Conservation (phyloP, 208 protist genomes). For the Crithidia sp. region DNA sequence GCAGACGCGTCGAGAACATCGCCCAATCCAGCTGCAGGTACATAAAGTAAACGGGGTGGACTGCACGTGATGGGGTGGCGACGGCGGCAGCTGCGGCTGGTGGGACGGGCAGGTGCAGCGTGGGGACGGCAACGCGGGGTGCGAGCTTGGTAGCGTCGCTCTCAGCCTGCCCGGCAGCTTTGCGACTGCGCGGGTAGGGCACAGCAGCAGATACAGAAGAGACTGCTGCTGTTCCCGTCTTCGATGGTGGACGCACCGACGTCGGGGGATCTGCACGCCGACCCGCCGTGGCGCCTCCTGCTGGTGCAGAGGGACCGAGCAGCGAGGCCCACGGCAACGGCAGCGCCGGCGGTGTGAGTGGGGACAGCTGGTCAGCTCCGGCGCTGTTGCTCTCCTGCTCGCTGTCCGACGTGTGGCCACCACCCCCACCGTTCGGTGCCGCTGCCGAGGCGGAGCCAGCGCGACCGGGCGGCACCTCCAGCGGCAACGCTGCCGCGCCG, state of each 20-base stretch:
- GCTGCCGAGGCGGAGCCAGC: conserved; percentile 2
- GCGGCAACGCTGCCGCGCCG: conserved; percentile 45
- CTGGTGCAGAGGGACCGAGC: neutral
- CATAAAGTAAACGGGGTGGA: conserved; percentile 47
- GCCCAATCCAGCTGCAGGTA: conserved; percentile 77
- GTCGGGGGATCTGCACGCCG: too few relatives aligned
- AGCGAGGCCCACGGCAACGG: neutral
- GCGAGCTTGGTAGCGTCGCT: neutral
- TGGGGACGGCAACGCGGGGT: neutral
- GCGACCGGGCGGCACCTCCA: conserved; percentile 20
- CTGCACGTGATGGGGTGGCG: neutral
- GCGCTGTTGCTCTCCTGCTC: neutral
- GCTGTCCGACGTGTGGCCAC: too few relatives aligned
- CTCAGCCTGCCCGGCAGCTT: neutral
- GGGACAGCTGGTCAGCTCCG: too few relatives aligned
- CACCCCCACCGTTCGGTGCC: neutral
- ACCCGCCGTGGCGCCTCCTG: too few relatives aligned
- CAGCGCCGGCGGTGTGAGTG: neutral
- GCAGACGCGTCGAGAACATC: conserved; percentile 64
- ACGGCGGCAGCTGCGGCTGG: neutral
- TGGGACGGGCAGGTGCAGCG: conserved; percentile 3
- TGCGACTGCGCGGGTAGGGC: neutral
- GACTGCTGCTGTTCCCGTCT: neutral
- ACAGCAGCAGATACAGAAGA: neutral
- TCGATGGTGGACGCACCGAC: neutral